Percentiles rank a stretch among this genome's conserved stretches.
phyloP scores from a whole-genome alignment of 805 yeast genomes.

The Scheffersomyces ergatensis region DNA sequence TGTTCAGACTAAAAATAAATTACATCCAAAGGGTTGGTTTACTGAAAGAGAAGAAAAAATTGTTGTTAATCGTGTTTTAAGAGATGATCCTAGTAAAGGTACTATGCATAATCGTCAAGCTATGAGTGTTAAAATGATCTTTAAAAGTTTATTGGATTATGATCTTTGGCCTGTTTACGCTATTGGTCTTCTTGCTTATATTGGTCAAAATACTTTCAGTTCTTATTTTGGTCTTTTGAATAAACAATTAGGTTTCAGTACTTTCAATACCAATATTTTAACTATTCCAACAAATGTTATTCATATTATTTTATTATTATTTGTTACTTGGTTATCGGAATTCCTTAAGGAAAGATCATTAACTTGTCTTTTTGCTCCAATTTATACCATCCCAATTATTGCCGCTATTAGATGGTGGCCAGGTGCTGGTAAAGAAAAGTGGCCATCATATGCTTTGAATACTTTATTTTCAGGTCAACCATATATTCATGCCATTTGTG shows the following conservation, averaged over 20 bases:
- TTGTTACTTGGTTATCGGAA: constrained; percentile 37
- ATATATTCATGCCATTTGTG: constrained; percentile 18
- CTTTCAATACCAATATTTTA: constrained; percentile 19
- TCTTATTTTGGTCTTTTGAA: constrained; percentile 9
- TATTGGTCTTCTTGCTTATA: constrained; percentile 33
- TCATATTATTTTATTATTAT: constrained; percentile 31
- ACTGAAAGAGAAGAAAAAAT: constrained; percentile 55
- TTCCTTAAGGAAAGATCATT: constrained; percentile 20
- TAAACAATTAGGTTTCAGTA: constrained; percentile 19
- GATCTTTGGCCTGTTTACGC: constrained; percentile 37
- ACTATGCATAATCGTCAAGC: constrained; percentile 65
- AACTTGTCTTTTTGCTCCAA: constrained; percentile 6
- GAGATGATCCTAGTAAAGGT: constrained; percentile 63
- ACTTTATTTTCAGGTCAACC: constrained; percentile 27
- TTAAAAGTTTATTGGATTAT: constrained; percentile 43
- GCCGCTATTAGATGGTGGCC: constrained; percentile 9
- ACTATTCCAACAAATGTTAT: constrained; percentile 22
- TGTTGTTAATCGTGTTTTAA: constrained; percentile 53
- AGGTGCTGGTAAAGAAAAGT: constrained; percentile 7
- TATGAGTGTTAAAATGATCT: constrained; percentile 38
- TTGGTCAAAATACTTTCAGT: constrained; percentile 15
- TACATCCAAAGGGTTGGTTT: constrained; percentile 46
- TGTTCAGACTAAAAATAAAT: constrained; percentile 48
- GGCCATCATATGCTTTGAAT: constrained; percentile 13
- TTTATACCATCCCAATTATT: constrained; percentile 5